Base-by-base conservation (phyloP, 106 monocot species). In the Dendrobium catenatum region DNA sequence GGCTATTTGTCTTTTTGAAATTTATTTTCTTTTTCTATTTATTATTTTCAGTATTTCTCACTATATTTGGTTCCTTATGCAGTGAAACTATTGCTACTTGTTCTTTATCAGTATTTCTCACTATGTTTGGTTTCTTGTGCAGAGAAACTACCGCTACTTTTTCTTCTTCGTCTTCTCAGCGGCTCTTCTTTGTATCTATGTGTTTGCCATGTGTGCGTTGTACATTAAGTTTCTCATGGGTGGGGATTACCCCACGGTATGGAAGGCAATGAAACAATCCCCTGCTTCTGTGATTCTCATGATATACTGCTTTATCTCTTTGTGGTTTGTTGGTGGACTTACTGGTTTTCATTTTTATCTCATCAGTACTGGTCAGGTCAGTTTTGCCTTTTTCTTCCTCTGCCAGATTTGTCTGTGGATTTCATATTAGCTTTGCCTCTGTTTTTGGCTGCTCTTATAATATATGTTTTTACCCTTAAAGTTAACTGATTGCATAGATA, bases 251-350 rank as follows among this genome's bases (percentile, higher is more conserved):
- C 88, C 88, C 5, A 91, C 93, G 18, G 89, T 96, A 37, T 96
- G 93, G 95, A 91, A 88, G 83, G 95, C 95, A 68, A 85, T 96
- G 87, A 89, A 80, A 54, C n/a, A 93, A 4, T 87, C 93, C 67
- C 95, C 95, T 42, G 91, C 93, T 15, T 88, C 95, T 31, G 82
- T 91, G 54, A 81, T 86, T 72, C 86, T 93, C 19, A 91, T 96
- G 86, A 79, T 85, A 44, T 96, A 90, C 66, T 88, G 86, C 67
- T 96, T 96, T 61, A 84, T 96, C 42, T 80, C 83, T 40, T 81
- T 93, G 59, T 96, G 95, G 95, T 96, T 96, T 84, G 95, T 96
- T 77, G 95, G 95, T 72, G 93, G 95, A 17, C 91, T 96, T 76
- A 91, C 91, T 31, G 91, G 89, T 33, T 96, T 96, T 80, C 95